Evolutionary conservation across 345 rosid genomes (phyloP).

Genomic region (Boechera divaricarpa): DNA sequence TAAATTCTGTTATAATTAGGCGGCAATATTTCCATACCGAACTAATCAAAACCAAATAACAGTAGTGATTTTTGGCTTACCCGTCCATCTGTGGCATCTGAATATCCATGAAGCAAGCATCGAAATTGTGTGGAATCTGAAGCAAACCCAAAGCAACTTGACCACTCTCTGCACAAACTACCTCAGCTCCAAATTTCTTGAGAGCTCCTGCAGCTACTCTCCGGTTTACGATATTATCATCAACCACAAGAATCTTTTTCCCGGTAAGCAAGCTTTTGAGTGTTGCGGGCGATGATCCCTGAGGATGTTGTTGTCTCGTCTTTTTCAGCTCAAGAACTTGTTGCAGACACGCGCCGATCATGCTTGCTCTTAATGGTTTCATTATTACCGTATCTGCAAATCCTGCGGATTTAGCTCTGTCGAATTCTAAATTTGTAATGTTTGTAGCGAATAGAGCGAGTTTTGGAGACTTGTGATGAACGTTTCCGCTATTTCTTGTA

Average conservation of each 20-base stretch:
- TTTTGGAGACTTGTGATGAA: conserved; percentile 58
- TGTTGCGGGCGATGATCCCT: conserved; percentile 52
- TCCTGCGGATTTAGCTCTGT: conserved; percentile 80
- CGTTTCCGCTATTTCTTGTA: conserved; percentile 59
- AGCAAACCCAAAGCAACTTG: conserved; percentile 77
- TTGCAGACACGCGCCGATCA: conserved; percentile 94
- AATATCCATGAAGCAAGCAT: conserved; percentile 99
- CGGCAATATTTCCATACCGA: not conserved
- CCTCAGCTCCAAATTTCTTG: conserved; percentile 90
- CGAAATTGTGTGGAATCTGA: conserved; percentile 76
- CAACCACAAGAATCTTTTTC: conserved; percentile 89
- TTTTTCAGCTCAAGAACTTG: conserved; percentile 77
- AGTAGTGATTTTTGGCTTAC: conserved; percentile 46
- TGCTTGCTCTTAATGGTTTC: conserved; percentile 96
- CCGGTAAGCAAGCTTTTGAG: conserved; percentile 69
- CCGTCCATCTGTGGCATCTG: conserved; percentile 99
- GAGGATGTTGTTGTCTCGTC: conserved; percentile 57
- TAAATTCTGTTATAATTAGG: not conserved
- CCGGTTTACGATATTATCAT: conserved; percentile 86
- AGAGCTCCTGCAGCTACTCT: conserved; percentile 96
- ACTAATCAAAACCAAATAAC: not conserved
- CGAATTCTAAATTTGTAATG: conserved; percentile 63
- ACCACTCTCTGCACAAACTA: conserved; percentile 89
- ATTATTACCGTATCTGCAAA: conserved; percentile 87
- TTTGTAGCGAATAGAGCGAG: conserved; percentile 83